Base-by-base conservation (phyloP, 805 yeast genomes). In the Yamadazyma nakazawae region DNA sequence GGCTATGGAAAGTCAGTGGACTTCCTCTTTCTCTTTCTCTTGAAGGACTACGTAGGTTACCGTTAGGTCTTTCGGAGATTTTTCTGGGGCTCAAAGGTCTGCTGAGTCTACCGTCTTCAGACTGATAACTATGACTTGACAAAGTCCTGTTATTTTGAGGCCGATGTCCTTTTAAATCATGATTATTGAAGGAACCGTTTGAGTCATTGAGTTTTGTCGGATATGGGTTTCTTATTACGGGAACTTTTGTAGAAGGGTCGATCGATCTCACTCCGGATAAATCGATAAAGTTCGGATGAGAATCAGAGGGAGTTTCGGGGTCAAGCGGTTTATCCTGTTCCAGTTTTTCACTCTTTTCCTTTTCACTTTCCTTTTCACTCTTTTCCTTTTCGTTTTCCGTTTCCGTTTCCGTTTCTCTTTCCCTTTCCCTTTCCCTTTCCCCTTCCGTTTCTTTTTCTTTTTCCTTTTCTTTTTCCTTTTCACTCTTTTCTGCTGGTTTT, bases 131-230 rank as follows among this genome's bases (percentile, higher is more conserved):
- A 34, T 42, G 41, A 8, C 47, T 45, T 10, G 57, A 53, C 14
- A 47, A 16, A 2, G 53, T 46, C 37, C 57, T 37, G 18, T 49
- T 49, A 18, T 47, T 43, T 5, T 40, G 36, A 11, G 57, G 57
- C 16, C 55, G 39, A 4, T 40, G 35, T 17, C 45, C 36, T 42
- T 45, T 49, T 16, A 46, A 43, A 39, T 45, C 48, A 34, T 43
- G 44, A 26, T 43, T 44, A 17, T 13, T 28, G 32, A 28, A 28
- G 10, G 32, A 28, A 13, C n/a, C 32, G 9, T 13, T 28, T 45
- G 38, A 2, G 45, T 34, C 51, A 38, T 45, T 16, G 51, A 28
- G 45, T 21, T 41, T 41, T 17, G 42, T 2, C 9, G 49, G 39
- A n/a, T 44, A 30, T 5, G 45, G 45, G 34, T 30, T 40, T 37